Percentiles rank a stretch among this genome's conserved stretches.
phyloP scores from a whole-genome alignment of 345 rosid species.

The Populus tremula region DNA sequence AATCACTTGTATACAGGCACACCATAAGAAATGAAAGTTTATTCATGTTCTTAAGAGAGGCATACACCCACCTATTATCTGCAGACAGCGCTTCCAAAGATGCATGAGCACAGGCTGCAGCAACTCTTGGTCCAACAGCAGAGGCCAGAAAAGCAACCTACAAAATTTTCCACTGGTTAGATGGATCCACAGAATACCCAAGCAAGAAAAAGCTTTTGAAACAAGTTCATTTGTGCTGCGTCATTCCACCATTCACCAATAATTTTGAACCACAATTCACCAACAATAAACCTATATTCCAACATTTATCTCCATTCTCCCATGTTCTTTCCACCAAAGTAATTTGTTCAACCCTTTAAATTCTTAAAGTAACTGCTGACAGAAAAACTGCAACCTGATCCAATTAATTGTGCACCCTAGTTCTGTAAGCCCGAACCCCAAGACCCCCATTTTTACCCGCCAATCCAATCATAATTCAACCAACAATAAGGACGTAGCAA shows the following conservation, averaged over 20 bases:
- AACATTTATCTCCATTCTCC: not conserved
- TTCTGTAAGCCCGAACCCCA: not conserved
- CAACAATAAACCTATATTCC: not conserved
- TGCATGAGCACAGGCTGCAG: conserved; percentile 98
- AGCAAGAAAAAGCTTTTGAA: not conserved
- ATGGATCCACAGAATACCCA: conserved; percentile 7
- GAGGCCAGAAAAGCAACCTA: conserved; percentile 97
- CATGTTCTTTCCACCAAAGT: not conserved
- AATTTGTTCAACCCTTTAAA: not conserved
- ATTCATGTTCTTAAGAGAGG: not conserved
- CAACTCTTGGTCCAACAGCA: conserved; percentile 97
- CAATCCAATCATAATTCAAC: not conserved
- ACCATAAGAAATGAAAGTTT: not conserved
- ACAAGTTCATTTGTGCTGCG: not conserved
- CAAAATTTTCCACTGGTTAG: conserved; percentile 21
- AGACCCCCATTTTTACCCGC: not conserved
- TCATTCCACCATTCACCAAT: not conserved
- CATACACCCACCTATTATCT: conserved; percentile 61
- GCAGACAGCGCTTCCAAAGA: conserved; percentile 72
- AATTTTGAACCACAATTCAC: not conserved
- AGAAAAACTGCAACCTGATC: not conserved
- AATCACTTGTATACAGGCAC: not conserved
- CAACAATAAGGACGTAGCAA: not conserved
- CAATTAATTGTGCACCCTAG: not conserved
- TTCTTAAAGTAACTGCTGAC: not conserved